A percentile compares a stretch with the other conserved stretches of the same genome.
Evolutionary conservation across 2,329 filamentous ascomycete species (phyloP).

Genomic region (Shiraia bambusicola): DNA sequence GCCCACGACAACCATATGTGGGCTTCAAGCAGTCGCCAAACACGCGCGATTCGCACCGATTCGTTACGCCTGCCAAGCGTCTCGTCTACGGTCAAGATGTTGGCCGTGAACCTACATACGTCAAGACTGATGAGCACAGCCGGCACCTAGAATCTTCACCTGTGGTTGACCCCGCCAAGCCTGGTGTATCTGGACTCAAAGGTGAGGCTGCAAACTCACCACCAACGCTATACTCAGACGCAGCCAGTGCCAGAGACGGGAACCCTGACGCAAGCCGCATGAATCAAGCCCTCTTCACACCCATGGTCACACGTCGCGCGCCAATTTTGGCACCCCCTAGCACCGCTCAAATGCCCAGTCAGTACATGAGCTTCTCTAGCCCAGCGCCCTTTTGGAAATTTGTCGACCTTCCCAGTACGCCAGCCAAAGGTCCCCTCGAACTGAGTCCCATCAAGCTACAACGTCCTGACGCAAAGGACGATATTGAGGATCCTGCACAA

Average conservation of each 20-base stretch:
- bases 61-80: slow-evolving; percentile 40
- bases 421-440: slow-evolving; percentile 50
- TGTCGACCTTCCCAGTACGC: slow-evolving; percentile 73
- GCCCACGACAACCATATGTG: slow-evolving; percentile 43
- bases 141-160: slow-evolving; percentile 35
- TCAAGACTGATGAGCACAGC: slow-evolving; percentile 25
- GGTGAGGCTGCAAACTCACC: slow-evolving; percentile 40
- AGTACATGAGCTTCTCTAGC: slow-evolving; percentile 82
- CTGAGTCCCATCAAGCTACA: slow-evolving; percentile 41
- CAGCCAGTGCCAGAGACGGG: slow-evolving; percentile 31
- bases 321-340: slow-evolving; percentile 77
- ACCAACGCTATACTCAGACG: slow-evolving; percentile 40
- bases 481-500: slow-evolving; percentile 33
- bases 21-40: slow-evolving; percentile 36
- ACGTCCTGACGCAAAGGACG: slow-evolving; percentile 34
- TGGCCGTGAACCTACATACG: slow-evolving; percentile 20
- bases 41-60: slow-evolving; percentile 30
- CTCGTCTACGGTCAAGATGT: slow-evolving; percentile 33
- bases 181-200: slow-evolving; percentile 34
- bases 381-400: slow-evolving; percentile 90
- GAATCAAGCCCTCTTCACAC: slow-evolving; percentile 57
- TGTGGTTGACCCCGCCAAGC: slow-evolving; percentile 34
- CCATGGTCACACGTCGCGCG: slow-evolving; percentile 70
- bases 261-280: slow-evolving; percentile 28
- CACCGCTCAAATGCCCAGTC: slow-evolving; percentile 77